Conservation (phyloP, 352 stramenopile genomes). For the Globisporangium paddicum region DNA sequence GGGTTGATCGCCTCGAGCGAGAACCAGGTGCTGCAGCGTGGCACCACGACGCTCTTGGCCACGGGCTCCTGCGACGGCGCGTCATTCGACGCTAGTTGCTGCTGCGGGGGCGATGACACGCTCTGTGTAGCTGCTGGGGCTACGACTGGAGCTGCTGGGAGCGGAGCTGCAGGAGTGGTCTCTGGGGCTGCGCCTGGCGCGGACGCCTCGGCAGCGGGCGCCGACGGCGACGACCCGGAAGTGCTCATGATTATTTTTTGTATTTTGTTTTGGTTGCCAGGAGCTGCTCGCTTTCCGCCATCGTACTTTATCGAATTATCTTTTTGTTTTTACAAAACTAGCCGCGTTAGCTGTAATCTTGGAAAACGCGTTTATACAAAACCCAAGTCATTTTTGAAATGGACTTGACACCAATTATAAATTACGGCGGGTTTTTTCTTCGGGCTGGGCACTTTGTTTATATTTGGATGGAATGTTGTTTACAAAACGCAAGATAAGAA, state of each 20-base stretch:
- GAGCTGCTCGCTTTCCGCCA: background rate
- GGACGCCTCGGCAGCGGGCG: background rate
- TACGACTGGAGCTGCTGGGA: background rate
- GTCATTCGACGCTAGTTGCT: background rate
- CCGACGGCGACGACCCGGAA: background rate
- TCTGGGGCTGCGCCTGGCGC: background rate
- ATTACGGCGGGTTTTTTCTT: too few species aligned
- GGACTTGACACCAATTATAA: too few species aligned
- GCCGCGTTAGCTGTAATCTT: too few species aligned
- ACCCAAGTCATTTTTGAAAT: too few species aligned
- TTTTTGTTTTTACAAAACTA: too few species aligned
- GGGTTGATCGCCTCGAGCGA: constrained; percentile 69
- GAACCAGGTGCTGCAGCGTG: constrained; percentile 77
- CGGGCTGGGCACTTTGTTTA: too few species aligned
- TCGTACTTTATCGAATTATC: too few species aligned
- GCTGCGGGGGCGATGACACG: constrained; percentile 2
- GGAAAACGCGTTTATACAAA: too few species aligned
- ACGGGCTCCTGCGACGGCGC: constrained; percentile 14
- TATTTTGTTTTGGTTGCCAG: background rate
- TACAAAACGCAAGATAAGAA: background rate
- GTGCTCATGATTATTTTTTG: constrained; percentile 4
- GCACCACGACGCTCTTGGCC: constrained; percentile 43
- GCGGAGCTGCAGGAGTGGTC: background rate
- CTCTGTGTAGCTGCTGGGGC: background rate
- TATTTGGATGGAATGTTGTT: too few species aligned